Evolutionary conservation across 23 red algal species (phyloP).

Genomic region (Gracilaria caudata): DNA sequence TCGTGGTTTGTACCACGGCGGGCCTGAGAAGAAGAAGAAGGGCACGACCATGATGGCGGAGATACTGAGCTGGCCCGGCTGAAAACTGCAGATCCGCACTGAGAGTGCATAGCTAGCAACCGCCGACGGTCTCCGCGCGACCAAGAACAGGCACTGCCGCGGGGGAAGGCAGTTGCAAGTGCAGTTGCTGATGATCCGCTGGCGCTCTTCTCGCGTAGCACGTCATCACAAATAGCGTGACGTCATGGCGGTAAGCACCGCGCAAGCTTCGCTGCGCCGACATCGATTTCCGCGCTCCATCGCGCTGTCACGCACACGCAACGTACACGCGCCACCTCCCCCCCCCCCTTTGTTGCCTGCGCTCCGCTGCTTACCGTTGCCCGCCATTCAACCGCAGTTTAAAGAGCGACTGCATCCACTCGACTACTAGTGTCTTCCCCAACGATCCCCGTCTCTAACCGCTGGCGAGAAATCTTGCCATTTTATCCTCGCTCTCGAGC

Average conservation of each 20-base stretch:
- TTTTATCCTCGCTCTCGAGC: background rate
- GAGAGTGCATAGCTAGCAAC: too few species aligned
- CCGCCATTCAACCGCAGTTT: background rate
- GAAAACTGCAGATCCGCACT: too few species aligned
- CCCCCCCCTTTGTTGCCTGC: background rate
- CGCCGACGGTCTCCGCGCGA: too few species aligned
- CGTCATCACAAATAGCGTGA: background rate
- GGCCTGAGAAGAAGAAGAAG: too few species aligned
- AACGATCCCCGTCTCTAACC: background rate
- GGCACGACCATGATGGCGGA: background rate
- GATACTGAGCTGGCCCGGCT: background rate
- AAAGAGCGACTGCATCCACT: background rate
- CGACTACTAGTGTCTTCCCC: background rate
- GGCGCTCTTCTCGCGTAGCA: background rate
- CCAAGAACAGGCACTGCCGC: too few species aligned
- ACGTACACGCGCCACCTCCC: background rate
- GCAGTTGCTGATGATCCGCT: too few species aligned
- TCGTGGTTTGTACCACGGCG: too few species aligned
- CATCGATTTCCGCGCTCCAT: background rate
- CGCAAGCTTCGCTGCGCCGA: slow-evolving; percentile 10
- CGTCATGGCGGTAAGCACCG: background rate
- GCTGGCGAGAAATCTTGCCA: background rate
- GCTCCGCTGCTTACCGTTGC: slow-evolving; percentile 15
- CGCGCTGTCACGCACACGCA: slow-evolving; percentile 1
- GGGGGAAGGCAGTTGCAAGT: too few species aligned